Base-by-base conservation (phyloP, 2,329 filamentous ascomycete species). In the Cytospora paraplurivora region DNA sequence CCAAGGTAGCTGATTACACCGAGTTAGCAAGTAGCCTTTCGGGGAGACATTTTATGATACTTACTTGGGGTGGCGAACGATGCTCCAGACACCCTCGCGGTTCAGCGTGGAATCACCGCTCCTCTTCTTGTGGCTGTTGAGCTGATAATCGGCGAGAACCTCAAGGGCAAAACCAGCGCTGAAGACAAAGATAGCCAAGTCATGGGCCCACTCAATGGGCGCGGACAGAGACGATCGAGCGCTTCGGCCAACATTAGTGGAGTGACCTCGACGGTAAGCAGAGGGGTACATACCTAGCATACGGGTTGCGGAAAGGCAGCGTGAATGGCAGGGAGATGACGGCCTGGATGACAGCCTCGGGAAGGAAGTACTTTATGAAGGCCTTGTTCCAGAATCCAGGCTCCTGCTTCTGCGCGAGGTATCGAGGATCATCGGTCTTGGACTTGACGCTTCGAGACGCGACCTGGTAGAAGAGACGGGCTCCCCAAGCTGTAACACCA, bases 51-150 rank as follows among this genome's bases (percentile, higher is more conserved):
- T 7, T 3, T 21, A 8, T 10, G 12, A n/a, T 19, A 75, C 81
- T 72, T 76, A 86, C 84, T 87, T 87, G 0, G 85, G 85, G 73
- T 87, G 84, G 56, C 85, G 75, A 33, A 87, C 84, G 37, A 87
- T 78, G 68, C 82, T 84, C 83, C 84, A 87, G 35, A 88, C 85
- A 13, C 84, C 84, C n/a, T 83, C 78, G 15, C 80, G 78, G 66
- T 82, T 77, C 35, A 86, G 74, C 44, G 74, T 75, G 3, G 61
- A 62, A 38, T 75, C 74, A 17, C 70, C 69, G 17, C 76, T 75
- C 27, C 78, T 72, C 52, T 75, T 74, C 65, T 80, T 79, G 71
- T 85, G 83, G 38, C 76, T 69, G 53, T 81, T 80, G 15, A 87
- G 75, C 69, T 87, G 85, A 55, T 76, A 76, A 68, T 88, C 85